Percentiles rank a stretch among this genome's conserved stretches.
Conservation (phyloP, 805 yeast genomes). For the Candida adriatica region DNA sequence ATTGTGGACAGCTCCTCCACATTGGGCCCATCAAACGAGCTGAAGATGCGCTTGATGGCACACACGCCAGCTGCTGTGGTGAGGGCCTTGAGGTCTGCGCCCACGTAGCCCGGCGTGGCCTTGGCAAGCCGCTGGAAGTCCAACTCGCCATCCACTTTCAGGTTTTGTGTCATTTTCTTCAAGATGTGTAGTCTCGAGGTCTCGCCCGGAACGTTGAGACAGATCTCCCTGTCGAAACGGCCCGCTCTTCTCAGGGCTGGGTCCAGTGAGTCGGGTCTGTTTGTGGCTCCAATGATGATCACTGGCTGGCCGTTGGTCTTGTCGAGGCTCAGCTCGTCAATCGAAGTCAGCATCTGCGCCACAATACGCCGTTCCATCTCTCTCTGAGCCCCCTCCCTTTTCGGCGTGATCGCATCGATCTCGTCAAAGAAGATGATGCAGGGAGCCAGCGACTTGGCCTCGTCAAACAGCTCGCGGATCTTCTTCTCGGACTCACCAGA, state of each 20-base stretch:
- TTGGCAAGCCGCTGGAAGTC: slow-evolving; percentile 75
- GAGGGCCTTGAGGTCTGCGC: slow-evolving; percentile 92
- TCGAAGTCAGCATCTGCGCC: slow-evolving; percentile 88
- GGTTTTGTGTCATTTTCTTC: slow-evolving; percentile 58
- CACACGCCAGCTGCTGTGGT: slow-evolving; percentile 93
- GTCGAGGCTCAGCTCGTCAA: slow-evolving; percentile 85
- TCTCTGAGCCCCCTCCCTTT: slow-evolving; percentile 95
- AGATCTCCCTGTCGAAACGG: slow-evolving; percentile 90
- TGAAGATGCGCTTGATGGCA: slow-evolving; percentile 88
- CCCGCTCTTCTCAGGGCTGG: slow-evolving; percentile 96
- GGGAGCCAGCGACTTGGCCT: slow-evolving; percentile 86
- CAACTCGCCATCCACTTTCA: slow-evolving; percentile 64
- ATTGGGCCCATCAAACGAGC: slow-evolving; percentile 29
- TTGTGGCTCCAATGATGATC: slow-evolving; percentile 92
- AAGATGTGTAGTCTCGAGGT: slow-evolving; percentile 70
- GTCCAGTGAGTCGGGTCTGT: slow-evolving; percentile 92
- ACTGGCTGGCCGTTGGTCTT: slow-evolving; percentile 92
- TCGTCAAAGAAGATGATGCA: slow-evolving; percentile 92
- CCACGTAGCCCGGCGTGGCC: slow-evolving; percentile 95
- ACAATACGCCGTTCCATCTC: slow-evolving; percentile 98
- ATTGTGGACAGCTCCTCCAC: slow-evolving; percentile 48
- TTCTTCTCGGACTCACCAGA: slow-evolving; percentile 98
- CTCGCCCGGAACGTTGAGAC: slow-evolving; percentile 92
- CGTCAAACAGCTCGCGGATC: slow-evolving; percentile 86
- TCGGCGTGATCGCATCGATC: slow-evolving; percentile 97